phyloP scores from a whole-genome alignment of 2,329 filamentous ascomycete species.

The Aureobasidium vineae region DNA sequence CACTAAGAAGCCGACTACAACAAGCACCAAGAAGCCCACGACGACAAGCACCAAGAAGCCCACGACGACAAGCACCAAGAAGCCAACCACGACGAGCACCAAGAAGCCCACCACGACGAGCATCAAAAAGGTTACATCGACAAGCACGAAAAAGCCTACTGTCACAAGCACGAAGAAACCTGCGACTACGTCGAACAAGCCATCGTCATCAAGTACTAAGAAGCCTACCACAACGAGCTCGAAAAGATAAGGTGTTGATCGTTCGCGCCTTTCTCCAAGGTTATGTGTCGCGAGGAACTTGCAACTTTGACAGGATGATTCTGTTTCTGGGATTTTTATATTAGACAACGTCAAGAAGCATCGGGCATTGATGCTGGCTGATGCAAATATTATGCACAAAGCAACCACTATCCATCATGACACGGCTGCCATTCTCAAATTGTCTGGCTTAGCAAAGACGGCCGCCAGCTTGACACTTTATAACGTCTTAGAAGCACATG shows the following conservation, averaged over 20 bases:
- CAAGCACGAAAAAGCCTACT: neutral
- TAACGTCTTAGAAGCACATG: too few relatives aligned
- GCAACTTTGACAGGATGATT: too few relatives aligned
- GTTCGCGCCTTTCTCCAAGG: neutral
- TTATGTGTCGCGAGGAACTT: neutral
- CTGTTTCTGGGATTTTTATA: too few relatives aligned
- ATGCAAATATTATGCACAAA: too few relatives aligned
- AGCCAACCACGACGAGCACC: neutral
- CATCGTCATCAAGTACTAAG: constrained; percentile 1
- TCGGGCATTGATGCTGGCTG: too few relatives aligned
- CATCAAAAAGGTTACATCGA: neutral
- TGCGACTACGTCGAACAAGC: neutral
- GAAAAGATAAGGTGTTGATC: neutral
- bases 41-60: neutral
- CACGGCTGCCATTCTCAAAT: too few relatives aligned
- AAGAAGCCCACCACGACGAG: neutral
- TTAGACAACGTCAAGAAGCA: too few relatives aligned
- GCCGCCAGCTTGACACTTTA: too few relatives aligned
- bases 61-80: neutral
- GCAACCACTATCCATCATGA: too few relatives aligned
- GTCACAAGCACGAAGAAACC: neutral
- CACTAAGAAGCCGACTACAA: neutral
- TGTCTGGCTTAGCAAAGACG: too few relatives aligned
- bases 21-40: neutral
- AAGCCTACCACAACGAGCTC: neutral